Conservation (phyloP, 768 basidiomycete genomes). For the Xanthoconium purpureum region DNA sequence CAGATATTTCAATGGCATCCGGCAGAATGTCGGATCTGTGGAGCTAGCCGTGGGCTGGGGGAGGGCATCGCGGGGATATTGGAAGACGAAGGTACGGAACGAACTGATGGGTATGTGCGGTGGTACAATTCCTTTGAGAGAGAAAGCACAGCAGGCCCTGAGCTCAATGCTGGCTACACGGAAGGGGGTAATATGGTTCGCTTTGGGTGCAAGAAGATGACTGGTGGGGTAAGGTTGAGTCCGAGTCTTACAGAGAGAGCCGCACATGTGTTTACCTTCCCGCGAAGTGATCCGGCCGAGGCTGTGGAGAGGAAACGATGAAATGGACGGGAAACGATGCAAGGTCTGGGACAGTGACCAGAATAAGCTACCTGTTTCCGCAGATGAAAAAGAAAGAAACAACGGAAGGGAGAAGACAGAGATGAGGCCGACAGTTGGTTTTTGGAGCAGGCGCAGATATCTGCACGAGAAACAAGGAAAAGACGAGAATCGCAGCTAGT, state of each 20-base stretch:
- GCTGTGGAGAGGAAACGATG: conserved; percentile 3
- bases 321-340: not conserved
- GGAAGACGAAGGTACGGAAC: conserved; percentile 49
- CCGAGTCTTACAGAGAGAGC: not conserved
- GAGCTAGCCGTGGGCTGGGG: conserved; percentile 44
- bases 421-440: conserved; percentile 6
- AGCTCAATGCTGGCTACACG: conserved; percentile 14
- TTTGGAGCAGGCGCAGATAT: conserved; percentile 1
- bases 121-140: conserved; percentile 58
- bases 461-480: conserved; percentile 8
- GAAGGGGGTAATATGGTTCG: conserved; percentile 9
- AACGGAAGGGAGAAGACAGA: not conserved
- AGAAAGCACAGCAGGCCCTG: conserved; percentile 26
- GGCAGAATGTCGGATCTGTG: conserved; percentile 57
- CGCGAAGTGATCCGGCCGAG: conserved; percentile 10
- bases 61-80: conserved; percentile 17
- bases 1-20: conserved; percentile 76
- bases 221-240: not conserved
- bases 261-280: conserved; percentile 1
- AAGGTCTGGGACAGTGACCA: not conserved
- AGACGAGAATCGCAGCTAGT: not conserved
- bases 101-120: conserved; percentile 53
- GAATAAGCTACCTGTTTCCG: not conserved
- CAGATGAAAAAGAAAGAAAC: conserved; percentile 1
- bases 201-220: conserved; percentile 14